A percentile compares a stretch with the other conserved stretches of the same genome.
phyloP scores from a whole-genome alignment of 2,329 filamentous ascomycete genomes.

The Fusarium nematophilum region DNA sequence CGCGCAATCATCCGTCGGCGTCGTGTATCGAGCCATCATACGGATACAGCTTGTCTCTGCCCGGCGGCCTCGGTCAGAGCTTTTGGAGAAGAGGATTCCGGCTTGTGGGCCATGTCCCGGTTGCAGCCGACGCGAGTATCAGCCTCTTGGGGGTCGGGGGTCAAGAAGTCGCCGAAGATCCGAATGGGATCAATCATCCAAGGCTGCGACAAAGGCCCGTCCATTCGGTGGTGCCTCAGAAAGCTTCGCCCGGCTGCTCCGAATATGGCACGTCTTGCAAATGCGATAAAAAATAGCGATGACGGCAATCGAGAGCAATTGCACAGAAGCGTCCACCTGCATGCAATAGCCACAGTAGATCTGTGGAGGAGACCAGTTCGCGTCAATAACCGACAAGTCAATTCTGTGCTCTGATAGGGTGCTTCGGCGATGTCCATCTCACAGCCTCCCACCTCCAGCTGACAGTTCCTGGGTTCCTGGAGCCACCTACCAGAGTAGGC shows the following conservation, averaged over 20 bases:
- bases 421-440: conserved; percentile 33
- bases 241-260: not conserved
- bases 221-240: not conserved
- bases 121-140: conserved; percentile 24
- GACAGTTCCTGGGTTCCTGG: conserved; percentile 31
- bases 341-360: conserved; percentile 36
- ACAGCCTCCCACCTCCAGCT: conserved; percentile 40
- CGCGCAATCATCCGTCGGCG: conserved; percentile 28
- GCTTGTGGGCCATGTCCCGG: conserved; percentile 18
- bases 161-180: not conserved
- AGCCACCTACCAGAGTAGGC: conserved; percentile 25
- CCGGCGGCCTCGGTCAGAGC: conserved; percentile 6
- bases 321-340: conserved; percentile 26
- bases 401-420: conserved; percentile 40
- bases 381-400: conserved; percentile 31
- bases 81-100: conserved; percentile 10
- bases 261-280: conserved; percentile 15
- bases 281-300: conserved; percentile 20
- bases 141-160: not conserved
- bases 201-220: not conserved
- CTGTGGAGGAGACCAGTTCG: conserved; percentile 34
- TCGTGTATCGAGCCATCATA: conserved; percentile 22
- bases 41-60: conserved; percentile 3
- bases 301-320: conserved; percentile 4
- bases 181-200: not conserved